Conservation (phyloP, 805 yeast genomes). For the Saturnispora ahearnii region DNA sequence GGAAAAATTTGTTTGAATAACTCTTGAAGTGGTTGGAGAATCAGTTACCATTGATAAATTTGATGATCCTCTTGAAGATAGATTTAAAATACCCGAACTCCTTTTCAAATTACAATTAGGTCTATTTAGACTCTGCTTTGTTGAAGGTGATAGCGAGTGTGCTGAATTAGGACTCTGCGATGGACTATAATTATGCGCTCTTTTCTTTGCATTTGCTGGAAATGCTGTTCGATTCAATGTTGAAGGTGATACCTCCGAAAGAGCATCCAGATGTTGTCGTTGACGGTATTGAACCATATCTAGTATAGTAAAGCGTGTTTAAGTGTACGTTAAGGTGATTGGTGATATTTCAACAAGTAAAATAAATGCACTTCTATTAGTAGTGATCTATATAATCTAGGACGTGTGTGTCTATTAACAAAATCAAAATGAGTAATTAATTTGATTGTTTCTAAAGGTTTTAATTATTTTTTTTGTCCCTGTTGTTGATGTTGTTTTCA, state of each 20-base stretch:
- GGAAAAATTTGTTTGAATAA: constrained; percentile 21
- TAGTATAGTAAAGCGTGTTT: background rate
- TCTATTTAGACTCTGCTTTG: constrained; percentile 8
- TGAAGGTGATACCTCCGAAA: constrained; percentile 18
- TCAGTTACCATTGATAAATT: constrained; percentile 26
- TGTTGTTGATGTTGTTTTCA: background rate
- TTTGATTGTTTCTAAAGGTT: no score
- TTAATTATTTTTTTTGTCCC: background rate
- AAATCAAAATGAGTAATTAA: no score
- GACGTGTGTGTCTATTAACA: no score
- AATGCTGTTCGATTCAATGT: constrained; percentile 22
- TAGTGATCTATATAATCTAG: no score
- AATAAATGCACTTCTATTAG: background rate
- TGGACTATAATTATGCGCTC: constrained; percentile 11
- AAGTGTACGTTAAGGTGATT: background rate
- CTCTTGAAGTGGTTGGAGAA: constrained; percentile 20
- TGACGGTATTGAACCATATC: constrained; percentile 2
- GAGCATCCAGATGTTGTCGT: constrained; percentile 8
- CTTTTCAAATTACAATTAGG: constrained; percentile 16
- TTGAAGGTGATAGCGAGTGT: constrained; percentile 10
- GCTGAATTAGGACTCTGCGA: constrained; percentile 22
- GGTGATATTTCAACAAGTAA: background rate
- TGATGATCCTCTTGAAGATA: constrained; percentile 24
- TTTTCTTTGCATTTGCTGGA: constrained; percentile 22
- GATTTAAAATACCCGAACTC: constrained; percentile 43